phyloP scores from a whole-genome alignment of 768 basidiomycete species.

The Pleurotus pulmonarius region DNA sequence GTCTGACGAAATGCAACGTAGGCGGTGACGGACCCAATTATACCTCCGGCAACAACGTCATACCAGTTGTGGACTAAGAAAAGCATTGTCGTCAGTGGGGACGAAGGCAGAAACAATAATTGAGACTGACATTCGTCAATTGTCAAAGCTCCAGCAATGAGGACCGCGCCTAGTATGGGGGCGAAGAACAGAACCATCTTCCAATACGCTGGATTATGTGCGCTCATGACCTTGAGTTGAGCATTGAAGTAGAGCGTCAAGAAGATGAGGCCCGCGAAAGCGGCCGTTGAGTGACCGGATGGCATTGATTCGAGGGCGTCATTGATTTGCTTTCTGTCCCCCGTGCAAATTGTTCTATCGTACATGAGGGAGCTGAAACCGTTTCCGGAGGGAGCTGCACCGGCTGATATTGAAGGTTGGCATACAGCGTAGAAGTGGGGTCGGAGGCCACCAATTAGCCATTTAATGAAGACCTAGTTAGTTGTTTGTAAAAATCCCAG shows the following conservation, averaged over 20 bases:
- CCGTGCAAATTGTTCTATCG: constrained; percentile 49
- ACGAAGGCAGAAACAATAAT: neutral
- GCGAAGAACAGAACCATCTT: constrained; percentile 57
- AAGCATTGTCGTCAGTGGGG: neutral
- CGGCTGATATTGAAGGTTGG: constrained; percentile 34
- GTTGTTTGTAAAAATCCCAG: too few species aligned
- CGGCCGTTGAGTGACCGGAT: constrained; percentile 55
- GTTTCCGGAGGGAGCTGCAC: constrained; percentile 28
- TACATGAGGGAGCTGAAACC: constrained; percentile 51
- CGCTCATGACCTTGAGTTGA: constrained; percentile 55
- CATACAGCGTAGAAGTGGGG: constrained; percentile 54
- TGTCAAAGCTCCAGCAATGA: constrained; percentile 54
- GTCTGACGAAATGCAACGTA: constrained; percentile 52
- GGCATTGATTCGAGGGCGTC: constrained; percentile 55
- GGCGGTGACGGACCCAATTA: constrained; percentile 46
- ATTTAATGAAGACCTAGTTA: constrained; percentile 49
- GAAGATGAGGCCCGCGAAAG: constrained; percentile 52
- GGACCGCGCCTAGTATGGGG: constrained; percentile 49
- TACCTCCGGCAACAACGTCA: constrained; percentile 49
- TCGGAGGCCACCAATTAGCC: constrained; percentile 46
- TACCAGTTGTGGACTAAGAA: constrained; percentile 50
- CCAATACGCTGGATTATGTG: constrained; percentile 62
- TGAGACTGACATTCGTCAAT: constrained; percentile 48
- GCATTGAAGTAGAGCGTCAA: constrained; percentile 46
- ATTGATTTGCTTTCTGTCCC: constrained; percentile 50